Percentiles rank a stretch among this genome's conserved stretches.
Conservation (phyloP, 768 basidiomycete species). For the Gloeophyllum trabeum region DNA sequence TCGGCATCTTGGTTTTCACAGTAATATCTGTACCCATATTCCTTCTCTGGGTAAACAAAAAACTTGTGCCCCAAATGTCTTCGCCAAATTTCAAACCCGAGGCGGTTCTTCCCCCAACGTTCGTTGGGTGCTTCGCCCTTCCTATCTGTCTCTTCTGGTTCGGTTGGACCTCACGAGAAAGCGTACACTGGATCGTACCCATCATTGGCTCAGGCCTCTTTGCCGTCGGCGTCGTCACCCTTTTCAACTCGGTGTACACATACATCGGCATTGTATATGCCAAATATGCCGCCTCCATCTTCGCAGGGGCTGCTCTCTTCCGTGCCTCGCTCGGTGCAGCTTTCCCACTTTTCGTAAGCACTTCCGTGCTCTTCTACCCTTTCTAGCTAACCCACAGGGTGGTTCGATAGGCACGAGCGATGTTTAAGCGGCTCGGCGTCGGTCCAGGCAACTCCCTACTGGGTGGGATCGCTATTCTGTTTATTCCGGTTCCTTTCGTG, state of each 20-base stretch:
- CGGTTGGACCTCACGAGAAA: conserved; percentile 18
- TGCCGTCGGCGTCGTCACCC: conserved; percentile 14
- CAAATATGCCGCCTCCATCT: conserved; percentile 18
- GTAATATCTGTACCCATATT: conserved; percentile 8
- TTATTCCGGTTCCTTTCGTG: conserved; percentile 15
- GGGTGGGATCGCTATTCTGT: conserved; percentile 13
- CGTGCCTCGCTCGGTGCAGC: conserved; percentile 13
- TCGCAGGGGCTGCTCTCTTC: conserved; percentile 23
- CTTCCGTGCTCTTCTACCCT: no score
- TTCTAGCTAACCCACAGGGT: no score
- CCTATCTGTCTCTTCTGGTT: conserved; percentile 23
- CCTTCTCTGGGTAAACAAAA: no score
- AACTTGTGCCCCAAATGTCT: no score
- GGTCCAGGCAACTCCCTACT: conserved; percentile 16
- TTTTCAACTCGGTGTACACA: conserved; percentile 17
- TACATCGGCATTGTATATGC: conserved; percentile 22
- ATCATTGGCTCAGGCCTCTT: conserved; percentile 10
- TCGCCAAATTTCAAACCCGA: conserved; percentile 16
- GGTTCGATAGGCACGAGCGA: no score
- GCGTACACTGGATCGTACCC: conserved; percentile 19
- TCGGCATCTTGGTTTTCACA: no score
- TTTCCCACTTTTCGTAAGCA: conserved; percentile 10
- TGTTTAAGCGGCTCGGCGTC: conserved; percentile 15
- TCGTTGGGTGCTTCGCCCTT: conserved; percentile 20
- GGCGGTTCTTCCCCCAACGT: conserved; percentile 20